Conservation (phyloP, 2,329 filamentous ascomycete species). For the Byssochlamys sp. region DNA sequence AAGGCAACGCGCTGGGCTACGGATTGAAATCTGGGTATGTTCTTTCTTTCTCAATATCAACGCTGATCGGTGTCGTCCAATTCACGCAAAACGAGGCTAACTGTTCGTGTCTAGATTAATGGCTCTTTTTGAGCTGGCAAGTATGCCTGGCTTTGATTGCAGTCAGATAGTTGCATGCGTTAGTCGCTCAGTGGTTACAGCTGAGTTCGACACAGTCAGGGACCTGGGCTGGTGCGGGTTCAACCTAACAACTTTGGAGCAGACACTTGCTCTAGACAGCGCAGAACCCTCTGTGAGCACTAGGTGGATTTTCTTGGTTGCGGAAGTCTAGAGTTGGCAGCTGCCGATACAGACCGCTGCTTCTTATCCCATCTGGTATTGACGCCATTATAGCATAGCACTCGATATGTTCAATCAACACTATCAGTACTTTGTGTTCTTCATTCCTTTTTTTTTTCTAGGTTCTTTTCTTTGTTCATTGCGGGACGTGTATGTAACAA, state of each 20-base stretch:
- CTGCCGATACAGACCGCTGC: background rate
- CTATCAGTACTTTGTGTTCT: background rate
- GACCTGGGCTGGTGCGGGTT: slow-evolving; percentile 92
- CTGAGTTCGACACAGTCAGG: slow-evolving; percentile 58
- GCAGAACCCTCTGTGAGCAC: slow-evolving; percentile 58
- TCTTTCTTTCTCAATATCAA: background rate
- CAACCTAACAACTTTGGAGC: slow-evolving; percentile 67
- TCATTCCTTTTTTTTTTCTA: background rate
- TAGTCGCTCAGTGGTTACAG: slow-evolving; percentile 57
- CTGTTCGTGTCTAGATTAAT: slow-evolving; percentile 55
- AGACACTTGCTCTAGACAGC: slow-evolving; percentile 51
- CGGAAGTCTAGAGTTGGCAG: slow-evolving; percentile 57
- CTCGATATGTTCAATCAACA: background rate
- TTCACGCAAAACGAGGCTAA: background rate
- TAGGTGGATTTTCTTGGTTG: slow-evolving; percentile 76
- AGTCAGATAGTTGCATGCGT: slow-evolving; percentile 70
- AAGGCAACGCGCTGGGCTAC: slow-evolving; percentile 58
- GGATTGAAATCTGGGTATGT: slow-evolving; percentile 82
- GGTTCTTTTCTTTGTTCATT: background rate
- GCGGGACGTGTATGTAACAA: background rate
- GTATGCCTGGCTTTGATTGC: slow-evolving; percentile 61
- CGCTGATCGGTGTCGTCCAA: background rate
- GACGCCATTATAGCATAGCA: background rate
- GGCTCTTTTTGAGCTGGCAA: slow-evolving; percentile 79
- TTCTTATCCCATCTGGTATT: background rate